Evolutionary conservation across 306 rosid species (phyloP).

Genomic region (Glycine latifolia): DNA sequence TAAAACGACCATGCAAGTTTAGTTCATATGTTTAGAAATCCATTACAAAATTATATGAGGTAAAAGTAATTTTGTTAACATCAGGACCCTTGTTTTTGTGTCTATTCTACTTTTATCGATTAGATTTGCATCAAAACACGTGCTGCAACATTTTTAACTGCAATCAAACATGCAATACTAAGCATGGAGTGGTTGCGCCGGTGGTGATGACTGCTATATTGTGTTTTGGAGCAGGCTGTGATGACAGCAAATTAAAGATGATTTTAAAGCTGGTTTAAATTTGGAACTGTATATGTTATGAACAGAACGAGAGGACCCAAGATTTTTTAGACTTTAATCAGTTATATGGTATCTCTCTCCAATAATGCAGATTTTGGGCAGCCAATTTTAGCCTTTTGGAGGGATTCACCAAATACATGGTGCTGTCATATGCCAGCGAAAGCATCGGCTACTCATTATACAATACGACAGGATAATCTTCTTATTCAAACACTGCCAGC

Average conservation of each 20-base stretch:
- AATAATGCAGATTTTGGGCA: slow-evolving; percentile 57
- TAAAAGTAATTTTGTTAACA: no score
- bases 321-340: neutral
- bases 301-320: slow-evolving; percentile 32
- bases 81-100: no score
- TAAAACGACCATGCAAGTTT: no score
- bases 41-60: no score
- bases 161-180: no score
- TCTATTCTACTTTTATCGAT: no score
- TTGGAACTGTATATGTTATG: slow-evolving; percentile 22
- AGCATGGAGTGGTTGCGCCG: slow-evolving; percentile 22
- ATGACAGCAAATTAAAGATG: slow-evolving; percentile 42
- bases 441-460: slow-evolving; percentile 58
- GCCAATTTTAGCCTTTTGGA: slow-evolving; percentile 68
- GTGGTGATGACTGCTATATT: slow-evolving; percentile 20
- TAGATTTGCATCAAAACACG: no score
- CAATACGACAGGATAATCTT: slow-evolving; percentile 58
- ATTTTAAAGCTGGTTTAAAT: slow-evolving; percentile 37
- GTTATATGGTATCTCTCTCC: slow-evolving; percentile 46
- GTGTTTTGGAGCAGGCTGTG: slow-evolving; percentile 17
- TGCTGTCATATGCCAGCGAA: slow-evolving; percentile 59
- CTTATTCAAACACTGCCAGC: slow-evolving; percentile 61
- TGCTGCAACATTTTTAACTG: no score
- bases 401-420: slow-evolving; percentile 57
- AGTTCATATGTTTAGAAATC: no score